phyloP scores from a whole-genome alignment of 768 basidiomycete species.

The Leccinum longicurvipes region DNA sequence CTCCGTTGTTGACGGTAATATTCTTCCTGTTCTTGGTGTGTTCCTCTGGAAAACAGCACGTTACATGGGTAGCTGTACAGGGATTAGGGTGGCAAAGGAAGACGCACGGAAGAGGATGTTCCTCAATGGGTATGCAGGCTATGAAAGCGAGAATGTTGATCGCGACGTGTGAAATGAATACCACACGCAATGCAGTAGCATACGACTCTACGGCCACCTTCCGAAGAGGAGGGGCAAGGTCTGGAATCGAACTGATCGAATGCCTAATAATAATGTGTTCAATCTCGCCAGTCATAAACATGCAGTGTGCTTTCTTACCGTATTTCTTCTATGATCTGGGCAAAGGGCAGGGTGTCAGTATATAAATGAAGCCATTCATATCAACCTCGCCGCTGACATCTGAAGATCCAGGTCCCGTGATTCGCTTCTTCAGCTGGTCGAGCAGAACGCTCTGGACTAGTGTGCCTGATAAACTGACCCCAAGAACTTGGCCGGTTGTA shows the following conservation, averaged over 20 bases:
- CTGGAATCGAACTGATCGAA: slow-evolving; percentile 68
- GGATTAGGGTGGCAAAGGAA: slow-evolving; percentile 6
- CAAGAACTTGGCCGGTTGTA: slow-evolving; percentile 92
- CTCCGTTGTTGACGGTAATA: slow-evolving; percentile 45
- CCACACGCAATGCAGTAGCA: slow-evolving; percentile 71
- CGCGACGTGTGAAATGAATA: slow-evolving; percentile 77
- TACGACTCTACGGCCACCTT: slow-evolving; percentile 74
- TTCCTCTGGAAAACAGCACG: slow-evolving; percentile 43
- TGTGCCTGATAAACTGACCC: slow-evolving; percentile 85
- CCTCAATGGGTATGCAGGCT: slow-evolving; percentile 71
- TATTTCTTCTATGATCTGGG: slow-evolving; percentile 70
- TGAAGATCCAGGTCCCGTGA: slow-evolving; percentile 70
- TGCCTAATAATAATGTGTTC: slow-evolving; percentile 47
- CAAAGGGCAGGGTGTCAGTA: slow-evolving; percentile 20
- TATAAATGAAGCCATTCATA: slow-evolving; percentile 20
- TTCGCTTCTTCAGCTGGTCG: slow-evolving; percentile 64
- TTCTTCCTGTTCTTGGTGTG: slow-evolving; percentile 59
- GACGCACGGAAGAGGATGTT: slow-evolving; percentile 54
- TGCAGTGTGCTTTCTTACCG: slow-evolving; percentile 38
- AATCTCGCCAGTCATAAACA: slow-evolving; percentile 15
- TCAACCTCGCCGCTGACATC: slow-evolving; percentile 50
- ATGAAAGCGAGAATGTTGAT: slow-evolving; percentile 66
- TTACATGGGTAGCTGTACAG: slow-evolving; percentile 17
- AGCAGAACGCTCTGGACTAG: slow-evolving; percentile 79
- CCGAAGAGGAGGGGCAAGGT: slow-evolving; percentile 49